These are phyloP conservation scores for Fraxinus quadrangulata DNA, from an alignment of 257 asterid species.

Conservation along the genomic window DNA sequence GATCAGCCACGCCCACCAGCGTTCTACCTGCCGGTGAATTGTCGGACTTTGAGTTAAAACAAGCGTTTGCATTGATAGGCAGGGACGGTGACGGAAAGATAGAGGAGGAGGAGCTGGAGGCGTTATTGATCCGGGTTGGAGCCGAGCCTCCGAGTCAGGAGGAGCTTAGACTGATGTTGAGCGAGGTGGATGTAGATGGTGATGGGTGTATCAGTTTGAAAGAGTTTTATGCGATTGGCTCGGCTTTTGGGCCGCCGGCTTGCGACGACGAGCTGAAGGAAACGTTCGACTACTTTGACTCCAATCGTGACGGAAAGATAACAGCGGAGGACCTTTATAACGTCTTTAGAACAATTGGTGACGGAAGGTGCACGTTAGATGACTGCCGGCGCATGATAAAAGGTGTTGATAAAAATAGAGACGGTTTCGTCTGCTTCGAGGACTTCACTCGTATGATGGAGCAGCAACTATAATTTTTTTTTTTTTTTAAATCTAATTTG, in stretches of 20 bases:
- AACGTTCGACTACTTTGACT: conserved; percentile 50
- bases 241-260: conserved; percentile 53
- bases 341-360: conserved; percentile 44
- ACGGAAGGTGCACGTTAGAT: conserved; percentile 51
- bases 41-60: conserved; percentile 42
- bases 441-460: conserved; percentile 57
- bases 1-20: conserved; percentile 51
- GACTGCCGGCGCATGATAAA: conserved; percentile 55
- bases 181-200: conserved; percentile 46
- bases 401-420: conserved; percentile 41
- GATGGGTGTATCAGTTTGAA: conserved; percentile 53
- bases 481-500: too few relatives aligned
- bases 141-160: conserved; percentile 43
- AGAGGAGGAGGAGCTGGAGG: conserved; percentile 42
- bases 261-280: conserved; percentile 49
- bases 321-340: conserved; percentile 51
- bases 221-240: conserved; percentile 52
- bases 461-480: conserved; percentile 21
- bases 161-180: conserved; percentile 45
- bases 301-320: conserved; percentile 52
- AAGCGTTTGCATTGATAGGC: conserved; percentile 51
- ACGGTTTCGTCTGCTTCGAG: conserved; percentile 55
- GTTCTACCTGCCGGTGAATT: conserved; percentile 38
- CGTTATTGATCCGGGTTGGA: conserved; percentile 42
- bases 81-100: conserved; percentile 55